Conservation (phyloP, 495 filamentous ascomycete species). For the Aspergillus bertholletiae region DNA sequence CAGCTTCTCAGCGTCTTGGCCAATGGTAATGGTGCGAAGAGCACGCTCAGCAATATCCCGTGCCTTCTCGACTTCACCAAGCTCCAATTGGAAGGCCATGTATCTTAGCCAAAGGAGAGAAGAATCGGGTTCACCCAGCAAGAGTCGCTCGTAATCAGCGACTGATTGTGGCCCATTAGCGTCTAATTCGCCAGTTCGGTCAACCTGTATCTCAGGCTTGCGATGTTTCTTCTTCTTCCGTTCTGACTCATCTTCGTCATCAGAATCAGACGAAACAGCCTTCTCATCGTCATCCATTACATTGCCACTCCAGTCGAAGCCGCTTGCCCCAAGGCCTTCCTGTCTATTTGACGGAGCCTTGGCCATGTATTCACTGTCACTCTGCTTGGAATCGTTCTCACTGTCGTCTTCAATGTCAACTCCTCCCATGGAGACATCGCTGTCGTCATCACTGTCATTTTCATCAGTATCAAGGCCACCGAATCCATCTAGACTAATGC, state of each 20-base stretch:
- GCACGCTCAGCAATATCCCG: slow-evolving; percentile 87
- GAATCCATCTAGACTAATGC: slow-evolving; percentile 41
- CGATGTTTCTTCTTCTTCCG: slow-evolving; percentile 73
- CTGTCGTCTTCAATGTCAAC: slow-evolving; percentile 53
- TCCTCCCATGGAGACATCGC: slow-evolving; percentile 44
- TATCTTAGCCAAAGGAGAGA: slow-evolving; percentile 90
- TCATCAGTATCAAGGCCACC: slow-evolving; percentile 43
- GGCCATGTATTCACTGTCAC: slow-evolving; percentile 33
- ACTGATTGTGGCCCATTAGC: slow-evolving; percentile 85
- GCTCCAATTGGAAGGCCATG: slow-evolving; percentile 93
- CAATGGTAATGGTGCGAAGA: slow-evolving; percentile 80
- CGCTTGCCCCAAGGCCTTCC: slow-evolving; percentile 66
- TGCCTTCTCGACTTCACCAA: slow-evolving; percentile 81
- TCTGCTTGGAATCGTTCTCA: slow-evolving; percentile 37
- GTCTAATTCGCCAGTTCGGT: slow-evolving; percentile 85
- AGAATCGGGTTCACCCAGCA: slow-evolving; percentile 86
- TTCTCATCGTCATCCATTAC: slow-evolving; percentile 47
- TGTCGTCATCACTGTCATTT: slow-evolving; percentile 42
- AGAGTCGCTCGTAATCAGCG: slow-evolving; percentile 87
- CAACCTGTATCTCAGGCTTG: slow-evolving; percentile 77
- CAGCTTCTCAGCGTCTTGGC: slow-evolving; percentile 83
- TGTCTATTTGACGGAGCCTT: slow-evolving; percentile 23
- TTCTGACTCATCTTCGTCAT: slow-evolving; percentile 42
- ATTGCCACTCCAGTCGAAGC: slow-evolving; percentile 84
- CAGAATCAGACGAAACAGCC: slow-evolving; percentile 38